Evolutionary conservation across 1,284 basidiomycete genomes (phyloP).

Genomic region (Ceratorhiza oryzae-sativae): DNA sequence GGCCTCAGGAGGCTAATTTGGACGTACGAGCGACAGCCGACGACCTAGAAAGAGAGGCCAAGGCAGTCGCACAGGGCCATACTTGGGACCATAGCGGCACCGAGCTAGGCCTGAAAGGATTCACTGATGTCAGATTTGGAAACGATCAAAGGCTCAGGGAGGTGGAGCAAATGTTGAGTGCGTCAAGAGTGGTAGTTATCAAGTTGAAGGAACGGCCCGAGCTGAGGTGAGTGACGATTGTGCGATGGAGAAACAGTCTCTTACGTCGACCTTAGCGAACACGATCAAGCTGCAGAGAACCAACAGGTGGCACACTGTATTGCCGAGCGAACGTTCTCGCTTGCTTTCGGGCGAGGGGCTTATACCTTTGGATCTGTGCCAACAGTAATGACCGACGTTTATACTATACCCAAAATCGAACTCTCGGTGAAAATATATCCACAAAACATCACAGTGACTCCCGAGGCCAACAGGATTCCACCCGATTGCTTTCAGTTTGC

Average conservation of each 20-base stretch:
- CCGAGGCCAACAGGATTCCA: conserved; percentile 62
- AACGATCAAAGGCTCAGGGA: conserved; percentile 87
- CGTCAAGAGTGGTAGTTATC: conserved; percentile 70
- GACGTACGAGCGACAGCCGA: conserved; percentile 32
- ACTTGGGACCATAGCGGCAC: conserved; percentile 21
- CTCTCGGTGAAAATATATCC: conserved; percentile 77
- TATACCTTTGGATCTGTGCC: conserved; percentile 82
- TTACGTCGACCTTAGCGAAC: conserved; percentile 61
- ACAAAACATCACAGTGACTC: conserved; percentile 66
- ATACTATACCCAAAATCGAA: conserved; percentile 82
- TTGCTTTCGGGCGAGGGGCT: conserved; percentile 86
- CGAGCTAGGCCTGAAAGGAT: conserved; percentile 72
- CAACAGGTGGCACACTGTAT: conserved; percentile 79
- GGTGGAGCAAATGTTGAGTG: conserved; percentile 85
- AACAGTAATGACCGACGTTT: conserved; percentile 75
- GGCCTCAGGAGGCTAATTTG: conserved; percentile 24
- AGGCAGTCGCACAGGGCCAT: conserved; percentile 22
- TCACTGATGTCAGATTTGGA: conserved; percentile 83
- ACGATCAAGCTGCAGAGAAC: conserved; percentile 80
- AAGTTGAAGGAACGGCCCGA: conserved; percentile 74
- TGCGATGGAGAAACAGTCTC: conserved; percentile 5
- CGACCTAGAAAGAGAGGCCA: conserved; percentile 35
- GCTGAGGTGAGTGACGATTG: conserved; percentile 61
- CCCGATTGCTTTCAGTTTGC: conserved; percentile 86
- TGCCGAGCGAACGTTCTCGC: conserved; percentile 82